phyloP scores from a whole-genome alignment of 164 flowering plant genomes.

The Paratinospora sagittata region DNA sequence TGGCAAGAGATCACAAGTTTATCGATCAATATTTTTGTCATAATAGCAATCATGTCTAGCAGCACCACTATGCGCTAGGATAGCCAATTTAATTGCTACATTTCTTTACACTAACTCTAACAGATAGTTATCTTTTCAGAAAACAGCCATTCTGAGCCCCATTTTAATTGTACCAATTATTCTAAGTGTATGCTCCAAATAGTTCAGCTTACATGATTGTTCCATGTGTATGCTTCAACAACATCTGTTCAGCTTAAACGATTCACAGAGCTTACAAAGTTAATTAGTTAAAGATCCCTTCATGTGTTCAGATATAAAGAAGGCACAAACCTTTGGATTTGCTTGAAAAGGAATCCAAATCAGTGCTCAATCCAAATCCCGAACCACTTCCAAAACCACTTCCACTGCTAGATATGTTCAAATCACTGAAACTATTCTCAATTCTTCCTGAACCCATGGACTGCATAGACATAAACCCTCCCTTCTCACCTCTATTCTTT shows the following conservation, averaged over 20 bases:
- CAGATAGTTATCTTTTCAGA: no score
- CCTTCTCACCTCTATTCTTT: constrained; percentile 75
- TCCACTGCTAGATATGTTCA: constrained; percentile 61
- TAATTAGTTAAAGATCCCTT: background rate
- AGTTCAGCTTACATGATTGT: no score
- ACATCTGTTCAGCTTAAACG: background rate
- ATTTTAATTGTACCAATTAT: no score
- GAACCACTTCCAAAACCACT: constrained; percentile 90
- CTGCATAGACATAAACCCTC: constrained; percentile 66
- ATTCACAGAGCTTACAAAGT: background rate
- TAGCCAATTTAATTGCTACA: background rate
- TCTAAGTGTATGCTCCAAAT: no score
- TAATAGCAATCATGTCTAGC: background rate
- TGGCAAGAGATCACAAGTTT: background rate
- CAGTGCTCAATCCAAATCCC: constrained; percentile 67
- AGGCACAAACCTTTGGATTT: constrained; percentile 72
- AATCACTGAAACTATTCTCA: constrained; percentile 69
- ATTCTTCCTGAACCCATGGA: constrained; percentile 82
- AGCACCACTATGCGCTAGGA: background rate
- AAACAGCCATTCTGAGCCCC: no score
- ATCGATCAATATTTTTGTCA: background rate
- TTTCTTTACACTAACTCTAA: no score
- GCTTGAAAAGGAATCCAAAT: constrained; percentile 55
- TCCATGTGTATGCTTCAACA: background rate
- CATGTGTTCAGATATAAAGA: background rate